A percentile compares a stretch with the other conserved stretches of the same genome.
These are phyloP conservation scores for Cercis canadensis DNA, from an alignment of 306 rosid species.

Conservation along the genomic window DNA sequence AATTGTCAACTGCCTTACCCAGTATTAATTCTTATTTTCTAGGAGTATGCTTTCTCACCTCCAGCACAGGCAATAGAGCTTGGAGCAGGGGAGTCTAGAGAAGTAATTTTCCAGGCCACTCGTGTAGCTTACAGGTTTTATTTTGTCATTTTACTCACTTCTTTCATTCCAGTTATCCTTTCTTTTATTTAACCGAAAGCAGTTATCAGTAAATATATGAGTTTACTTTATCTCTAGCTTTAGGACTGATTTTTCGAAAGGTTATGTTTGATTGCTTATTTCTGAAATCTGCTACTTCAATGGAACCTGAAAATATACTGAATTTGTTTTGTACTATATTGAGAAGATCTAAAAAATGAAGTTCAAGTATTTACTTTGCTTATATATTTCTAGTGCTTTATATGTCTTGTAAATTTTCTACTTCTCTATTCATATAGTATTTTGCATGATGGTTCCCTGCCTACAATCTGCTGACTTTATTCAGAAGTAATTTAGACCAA, in stretches of 20 bases:
- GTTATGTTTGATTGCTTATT: conserved; percentile 31
- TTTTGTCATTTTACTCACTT: conserved; percentile 38
- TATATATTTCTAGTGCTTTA: background rate
- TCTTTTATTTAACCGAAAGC: conserved; percentile 28
- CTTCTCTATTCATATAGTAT: conserved; percentile 12
- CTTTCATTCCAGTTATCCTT: background rate
- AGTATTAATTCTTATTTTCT: conserved; percentile 24
- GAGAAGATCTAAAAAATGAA: background rate
- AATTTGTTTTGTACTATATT: background rate
- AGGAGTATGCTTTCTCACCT: conserved; percentile 97
- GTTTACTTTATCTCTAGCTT: conserved; percentile 16
- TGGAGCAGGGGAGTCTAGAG: conserved; percentile 85
- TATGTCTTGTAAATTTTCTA: conserved; percentile 17
- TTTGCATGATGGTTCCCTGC: background rate
- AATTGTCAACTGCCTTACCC: conserved; percentile 37
- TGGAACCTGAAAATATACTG: background rate
- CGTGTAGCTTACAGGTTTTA: conserved; percentile 97
- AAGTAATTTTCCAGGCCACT: conserved; percentile 85
- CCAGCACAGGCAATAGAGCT: conserved; percentile 90
- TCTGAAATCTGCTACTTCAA: conserved; percentile 9
- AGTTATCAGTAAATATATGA: conserved; percentile 6
- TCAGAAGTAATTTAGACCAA: conserved; percentile 11
- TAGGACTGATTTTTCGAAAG: background rate
- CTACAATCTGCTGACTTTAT: background rate
- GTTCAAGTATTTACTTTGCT: conserved; percentile 11